phyloP scores from a whole-genome alignment of 768 basidiomycete genomes.

The Boletus patriciae region DNA sequence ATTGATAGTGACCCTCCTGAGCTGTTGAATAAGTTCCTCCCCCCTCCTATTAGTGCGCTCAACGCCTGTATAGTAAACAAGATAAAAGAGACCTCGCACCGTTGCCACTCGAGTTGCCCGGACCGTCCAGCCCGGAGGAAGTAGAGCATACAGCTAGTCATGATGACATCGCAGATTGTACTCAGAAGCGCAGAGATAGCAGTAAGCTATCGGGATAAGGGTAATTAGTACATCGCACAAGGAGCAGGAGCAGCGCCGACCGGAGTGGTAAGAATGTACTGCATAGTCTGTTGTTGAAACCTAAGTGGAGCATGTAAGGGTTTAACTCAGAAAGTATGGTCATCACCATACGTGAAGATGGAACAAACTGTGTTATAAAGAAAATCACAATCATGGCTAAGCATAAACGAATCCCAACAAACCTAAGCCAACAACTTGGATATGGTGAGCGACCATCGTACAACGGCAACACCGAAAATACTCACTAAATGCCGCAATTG shows the following conservation, averaged over 20 bases:
- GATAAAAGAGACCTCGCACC: background rate
- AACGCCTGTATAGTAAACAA: background rate
- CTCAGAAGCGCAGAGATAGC: background rate
- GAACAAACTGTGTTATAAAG: background rate
- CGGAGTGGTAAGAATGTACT: constrained; percentile 6
- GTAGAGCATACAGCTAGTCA: constrained; percentile 1
- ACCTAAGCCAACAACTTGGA: constrained; percentile 10
- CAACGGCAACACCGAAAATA: background rate
- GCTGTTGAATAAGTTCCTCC: background rate
- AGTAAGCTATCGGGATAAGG: background rate
- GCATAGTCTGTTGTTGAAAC: background rate
- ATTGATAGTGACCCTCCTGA: constrained; percentile 1
- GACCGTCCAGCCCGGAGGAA: constrained; percentile 1
- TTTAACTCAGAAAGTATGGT: background rate
- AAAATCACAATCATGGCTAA: background rate
- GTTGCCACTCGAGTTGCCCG: background rate
- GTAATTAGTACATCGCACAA: background rate
- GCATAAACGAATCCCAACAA: background rate
- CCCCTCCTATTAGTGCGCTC: background rate
- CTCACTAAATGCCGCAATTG: background rate
- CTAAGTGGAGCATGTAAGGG: background rate
- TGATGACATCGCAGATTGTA: constrained; percentile 2
- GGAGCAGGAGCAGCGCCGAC: background rate
- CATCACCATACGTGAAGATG: background rate
- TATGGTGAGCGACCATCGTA: background rate